Evolutionary conservation across 108 stramenopile species (phyloP).

Genomic region (Licmophora abbreviata): DNA sequence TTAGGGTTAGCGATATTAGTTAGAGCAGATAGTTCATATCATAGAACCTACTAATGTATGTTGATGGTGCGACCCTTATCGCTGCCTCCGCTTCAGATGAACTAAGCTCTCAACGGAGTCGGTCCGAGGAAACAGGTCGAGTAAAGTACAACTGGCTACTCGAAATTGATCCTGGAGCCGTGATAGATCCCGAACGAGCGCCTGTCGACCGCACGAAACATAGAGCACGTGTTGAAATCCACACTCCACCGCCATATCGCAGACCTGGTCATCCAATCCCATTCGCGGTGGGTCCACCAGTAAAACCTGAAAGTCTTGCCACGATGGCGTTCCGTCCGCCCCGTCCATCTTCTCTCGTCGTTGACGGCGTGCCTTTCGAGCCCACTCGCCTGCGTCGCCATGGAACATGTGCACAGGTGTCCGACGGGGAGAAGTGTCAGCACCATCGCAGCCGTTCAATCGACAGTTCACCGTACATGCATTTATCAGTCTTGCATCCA

Average conservation of each 20-base stretch:
- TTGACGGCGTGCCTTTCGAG: constrained; percentile 13
- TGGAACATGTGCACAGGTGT: constrained; percentile 25
- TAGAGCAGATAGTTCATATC: too few relatives aligned
- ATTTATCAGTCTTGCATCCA: constrained; percentile 54
- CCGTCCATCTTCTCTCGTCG: constrained; percentile 2
- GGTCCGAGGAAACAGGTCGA: constrained; percentile 73
- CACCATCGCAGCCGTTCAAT: constrained; percentile 31
- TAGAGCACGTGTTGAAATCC: constrained; percentile 47
- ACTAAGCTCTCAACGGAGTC: constrained; percentile 66
- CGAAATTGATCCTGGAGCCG: constrained; percentile 31
- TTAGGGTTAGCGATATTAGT: too few relatives aligned
- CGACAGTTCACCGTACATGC: constrained; percentile 47
- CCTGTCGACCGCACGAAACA: constrained; percentile 59
- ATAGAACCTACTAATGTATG: too few relatives aligned
- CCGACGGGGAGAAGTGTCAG: constrained; percentile 1
- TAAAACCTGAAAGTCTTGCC: constrained; percentile 40
- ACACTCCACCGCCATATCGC: constrained; percentile 49
- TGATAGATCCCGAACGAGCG: constrained; percentile 56
- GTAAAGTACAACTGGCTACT: constrained; percentile 37
- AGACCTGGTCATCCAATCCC: constrained; percentile 47
- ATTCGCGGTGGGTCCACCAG: constrained; percentile 69
- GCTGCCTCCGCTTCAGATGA: constrained; percentile 31
- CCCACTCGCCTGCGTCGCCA: constrained; percentile 60
- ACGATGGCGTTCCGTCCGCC: background rate
- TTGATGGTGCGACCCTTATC: background rate